Evolutionary conservation across 441 rosid species (phyloP).

Genomic region (Pelargonium fulgidum): DNA sequence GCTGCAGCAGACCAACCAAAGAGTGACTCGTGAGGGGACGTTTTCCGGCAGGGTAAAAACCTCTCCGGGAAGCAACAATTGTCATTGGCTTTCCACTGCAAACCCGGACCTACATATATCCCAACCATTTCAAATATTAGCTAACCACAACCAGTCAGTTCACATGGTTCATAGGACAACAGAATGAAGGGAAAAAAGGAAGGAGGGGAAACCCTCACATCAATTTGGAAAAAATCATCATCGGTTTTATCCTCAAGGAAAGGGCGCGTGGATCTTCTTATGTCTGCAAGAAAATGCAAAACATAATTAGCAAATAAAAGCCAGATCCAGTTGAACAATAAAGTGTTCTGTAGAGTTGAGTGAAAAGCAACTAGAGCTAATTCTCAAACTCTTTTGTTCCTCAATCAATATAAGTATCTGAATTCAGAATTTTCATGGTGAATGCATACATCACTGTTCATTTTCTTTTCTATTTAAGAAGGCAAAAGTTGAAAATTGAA

Average conservation of each 20-base stretch:
- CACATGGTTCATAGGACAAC: not conserved
- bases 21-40: constrained; percentile 50
- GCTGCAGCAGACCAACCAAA: constrained; percentile 59
- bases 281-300: constrained; percentile 43
- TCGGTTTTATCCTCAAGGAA: constrained; percentile 69
- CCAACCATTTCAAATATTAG: constrained; percentile 5
- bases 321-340: not conserved
- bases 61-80: constrained; percentile 50
- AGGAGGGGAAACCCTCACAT: constrained; percentile 41
- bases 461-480: not conserved
- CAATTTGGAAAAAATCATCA: constrained; percentile 83
- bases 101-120: constrained; percentile 45
- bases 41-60: constrained; percentile 66
- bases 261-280: constrained; percentile 74
- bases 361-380: not conserved
- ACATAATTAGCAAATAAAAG: constrained; percentile 7
- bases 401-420: not conserved
- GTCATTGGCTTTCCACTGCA: constrained; percentile 73
- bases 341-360: not conserved
- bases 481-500: no score
- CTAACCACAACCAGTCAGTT: constrained; percentile 2
- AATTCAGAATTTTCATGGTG: not conserved
- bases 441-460: not conserved
- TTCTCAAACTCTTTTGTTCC: not conserved
- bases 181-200: not conserved